Percentiles rank a stretch among this genome's conserved stretches.
Evolutionary conservation across 225 moss, liverwort and hornwort genomes (phyloP).

Genomic region (Pseudoscleropodium purum): DNA sequence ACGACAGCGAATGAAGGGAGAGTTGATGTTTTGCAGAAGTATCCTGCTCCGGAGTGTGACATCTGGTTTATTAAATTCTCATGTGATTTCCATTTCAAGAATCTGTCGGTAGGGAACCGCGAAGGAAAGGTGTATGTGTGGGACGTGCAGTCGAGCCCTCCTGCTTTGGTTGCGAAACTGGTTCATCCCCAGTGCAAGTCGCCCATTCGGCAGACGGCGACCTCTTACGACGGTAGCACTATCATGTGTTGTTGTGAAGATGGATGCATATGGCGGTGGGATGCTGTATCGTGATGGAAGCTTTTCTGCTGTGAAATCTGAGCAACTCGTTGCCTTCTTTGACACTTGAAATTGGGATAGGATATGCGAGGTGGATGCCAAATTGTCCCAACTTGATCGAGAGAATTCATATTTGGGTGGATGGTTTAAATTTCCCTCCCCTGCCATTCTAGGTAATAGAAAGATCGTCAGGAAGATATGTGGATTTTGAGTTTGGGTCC

Average conservation of each 20-base stretch:
- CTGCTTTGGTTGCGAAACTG: constrained; percentile 69
- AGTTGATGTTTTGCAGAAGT: constrained; percentile 88
- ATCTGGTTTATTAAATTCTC: constrained; percentile 99
- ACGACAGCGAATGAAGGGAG: constrained; percentile 52
- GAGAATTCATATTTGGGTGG: not conserved
- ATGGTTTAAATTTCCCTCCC: not conserved
- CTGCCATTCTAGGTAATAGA: not conserved
- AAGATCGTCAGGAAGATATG: not conserved
- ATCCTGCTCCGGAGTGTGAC: constrained; percentile 94
- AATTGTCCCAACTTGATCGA: not conserved
- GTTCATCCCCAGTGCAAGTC: constrained; percentile 75
- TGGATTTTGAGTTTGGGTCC: not conserved
- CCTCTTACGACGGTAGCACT: constrained; percentile 69
- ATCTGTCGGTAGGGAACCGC: constrained; percentile 80
- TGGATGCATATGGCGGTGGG: constrained; percentile 53
- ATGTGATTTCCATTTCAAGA: constrained; percentile 82
- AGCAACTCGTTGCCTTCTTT: not conserved
- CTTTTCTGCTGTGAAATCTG: not conserved
- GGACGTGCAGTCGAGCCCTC: constrained; percentile 90
- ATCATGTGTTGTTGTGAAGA: constrained; percentile 57
- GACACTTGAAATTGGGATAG: not conserved
- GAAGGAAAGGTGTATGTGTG: constrained; percentile 91
- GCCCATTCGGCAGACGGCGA: constrained; percentile 93
- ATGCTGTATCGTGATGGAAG: constrained; percentile 16
- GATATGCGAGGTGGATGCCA: not conserved